These are phyloP conservation scores for Entomortierella lignicola DNA, from an alignment of 192 early-diverging fungal genomes.

Conservation along the genomic window DNA sequence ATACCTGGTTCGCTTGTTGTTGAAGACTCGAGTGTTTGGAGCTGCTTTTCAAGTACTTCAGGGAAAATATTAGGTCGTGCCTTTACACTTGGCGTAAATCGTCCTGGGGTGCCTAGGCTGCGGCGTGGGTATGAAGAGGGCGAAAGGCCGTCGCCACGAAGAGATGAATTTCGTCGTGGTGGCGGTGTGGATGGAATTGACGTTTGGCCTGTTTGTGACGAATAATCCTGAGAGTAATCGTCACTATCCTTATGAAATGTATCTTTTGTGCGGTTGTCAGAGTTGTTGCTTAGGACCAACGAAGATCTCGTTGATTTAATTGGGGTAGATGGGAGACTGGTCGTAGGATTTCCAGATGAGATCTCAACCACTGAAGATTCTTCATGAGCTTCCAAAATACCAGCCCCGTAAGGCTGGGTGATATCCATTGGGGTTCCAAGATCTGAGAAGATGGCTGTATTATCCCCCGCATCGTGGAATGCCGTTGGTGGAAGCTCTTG, in stretches of 20 bases:
- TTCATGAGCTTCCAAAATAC: slow-evolving; percentile 8
- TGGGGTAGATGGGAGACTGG: slow-evolving; percentile 6
- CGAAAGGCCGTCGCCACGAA: not conserved
- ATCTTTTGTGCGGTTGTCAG: not conserved
- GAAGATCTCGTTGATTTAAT: not conserved
- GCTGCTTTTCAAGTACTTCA: slow-evolving; percentile 32
- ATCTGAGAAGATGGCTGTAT: slow-evolving; percentile 33
- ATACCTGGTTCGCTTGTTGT: slow-evolving; percentile 18
- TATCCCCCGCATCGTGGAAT: slow-evolving; percentile 23
- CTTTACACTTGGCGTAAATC: slow-evolving; percentile 19
- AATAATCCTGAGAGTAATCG: not conserved
- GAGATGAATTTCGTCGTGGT: slow-evolving; percentile 6
- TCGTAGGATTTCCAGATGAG: not conserved
- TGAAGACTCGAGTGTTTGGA: slow-evolving; percentile 31
- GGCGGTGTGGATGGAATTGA: slow-evolving; percentile 19
- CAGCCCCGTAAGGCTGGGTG: slow-evolving; percentile 28
- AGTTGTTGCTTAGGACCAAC: not conserved
- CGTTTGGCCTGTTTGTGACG: not conserved
- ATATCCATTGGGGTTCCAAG: slow-evolving; percentile 37
- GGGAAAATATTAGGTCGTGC: slow-evolving; percentile 41
- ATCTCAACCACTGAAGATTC: not conserved
- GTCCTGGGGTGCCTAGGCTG: slow-evolving; percentile 22
- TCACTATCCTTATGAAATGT: not conserved
- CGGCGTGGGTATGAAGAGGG: slow-evolving; percentile 3
- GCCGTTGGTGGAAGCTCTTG: slow-evolving; percentile 36